These are phyloP conservation scores for Austroboletus novae-zelandiae DNA, from an alignment of 1,284 basidiomycete genomes.

Conservation along the genomic window DNA sequence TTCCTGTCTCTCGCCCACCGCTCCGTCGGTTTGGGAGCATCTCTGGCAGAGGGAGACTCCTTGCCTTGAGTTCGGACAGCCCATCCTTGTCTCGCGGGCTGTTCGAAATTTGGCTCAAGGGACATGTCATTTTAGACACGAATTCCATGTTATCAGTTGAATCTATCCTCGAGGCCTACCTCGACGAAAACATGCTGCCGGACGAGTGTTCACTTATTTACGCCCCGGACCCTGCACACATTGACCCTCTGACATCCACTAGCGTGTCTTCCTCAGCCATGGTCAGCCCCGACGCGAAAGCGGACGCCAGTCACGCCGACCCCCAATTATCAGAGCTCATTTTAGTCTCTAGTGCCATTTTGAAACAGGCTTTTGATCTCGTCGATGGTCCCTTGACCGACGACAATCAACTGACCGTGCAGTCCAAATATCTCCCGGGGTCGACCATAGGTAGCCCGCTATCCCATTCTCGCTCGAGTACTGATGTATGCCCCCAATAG, in stretches of 20 bases:
- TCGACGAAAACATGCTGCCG: constrained; percentile 16
- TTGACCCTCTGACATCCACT: neutral
- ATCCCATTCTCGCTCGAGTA: neutral
- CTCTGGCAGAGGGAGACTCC: constrained; percentile 62
- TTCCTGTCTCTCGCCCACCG: constrained; percentile 72
- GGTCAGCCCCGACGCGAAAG: constrained; percentile 6
- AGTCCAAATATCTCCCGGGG: constrained; percentile 70
- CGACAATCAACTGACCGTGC: constrained; percentile 64
- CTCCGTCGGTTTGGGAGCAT: constrained; percentile 37
- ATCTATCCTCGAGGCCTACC: constrained; percentile 26
- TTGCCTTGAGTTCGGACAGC: constrained; percentile 79
- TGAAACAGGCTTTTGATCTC: constrained; percentile 70
- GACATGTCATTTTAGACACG: constrained; percentile 38
- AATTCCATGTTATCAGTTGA: constrained; percentile 13
- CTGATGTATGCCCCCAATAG: constrained; percentile 35
- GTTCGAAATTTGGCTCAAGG: constrained; percentile 78
- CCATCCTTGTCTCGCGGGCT: constrained; percentile 47
- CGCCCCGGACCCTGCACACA: neutral
- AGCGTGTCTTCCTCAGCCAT: constrained; percentile 19
- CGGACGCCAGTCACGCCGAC: constrained; percentile 5
- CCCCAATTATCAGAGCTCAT: constrained; percentile 50
- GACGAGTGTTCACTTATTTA: constrained; percentile 19
- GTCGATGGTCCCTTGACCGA: constrained; percentile 60
- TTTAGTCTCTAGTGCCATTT: constrained; percentile 59
- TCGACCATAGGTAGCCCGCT: constrained; percentile 69